Percentiles rank a stretch among this genome's conserved stretches.
Conservation (phyloP, 768 basidiomycete genomes). For the Dacryopinax spathularia region DNA sequence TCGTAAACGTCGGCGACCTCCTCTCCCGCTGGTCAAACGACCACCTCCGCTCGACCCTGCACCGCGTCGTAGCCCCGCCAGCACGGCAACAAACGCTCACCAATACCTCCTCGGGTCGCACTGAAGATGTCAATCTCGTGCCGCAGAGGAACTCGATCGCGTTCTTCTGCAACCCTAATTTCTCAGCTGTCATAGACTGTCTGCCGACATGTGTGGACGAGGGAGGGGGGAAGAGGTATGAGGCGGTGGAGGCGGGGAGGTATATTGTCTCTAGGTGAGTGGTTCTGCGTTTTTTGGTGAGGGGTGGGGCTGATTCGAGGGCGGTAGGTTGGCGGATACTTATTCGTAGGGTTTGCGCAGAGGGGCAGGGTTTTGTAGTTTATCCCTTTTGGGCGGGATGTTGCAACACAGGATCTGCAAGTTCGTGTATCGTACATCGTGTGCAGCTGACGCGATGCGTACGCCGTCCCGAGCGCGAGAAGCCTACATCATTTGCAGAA, state of each 20-base stretch:
- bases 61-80: slow-evolving; percentile 66
- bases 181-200: slow-evolving; percentile 49
- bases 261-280: slow-evolving; percentile 48
- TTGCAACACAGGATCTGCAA: too few relatives aligned
- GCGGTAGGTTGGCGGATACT: too few relatives aligned
- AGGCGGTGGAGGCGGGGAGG: slow-evolving; percentile 54
- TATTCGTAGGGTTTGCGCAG: too few relatives aligned
- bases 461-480: too few relatives aligned
- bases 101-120: slow-evolving; percentile 33
- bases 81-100: slow-evolving; percentile 13
- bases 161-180: slow-evolving; percentile 79
- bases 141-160: slow-evolving; percentile 65
- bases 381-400: too few relatives aligned
- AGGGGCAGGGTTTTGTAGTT: too few relatives aligned
- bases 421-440: too few relatives aligned
- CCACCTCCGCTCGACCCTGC: slow-evolving; percentile 49
- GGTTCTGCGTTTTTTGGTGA: neutral
- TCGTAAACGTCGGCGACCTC: slow-evolving; percentile 71
- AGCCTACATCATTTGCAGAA: too few relatives aligned
- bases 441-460: too few relatives aligned
- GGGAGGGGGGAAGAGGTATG: slow-evolving; percentile 44
- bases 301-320: too few relatives aligned
- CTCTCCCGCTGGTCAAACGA: slow-evolving; percentile 76
- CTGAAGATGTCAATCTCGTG: slow-evolving; percentile 32
- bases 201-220: slow-evolving; percentile 45